Conservation (phyloP, 2,329 filamentous ascomycete species). For the Fusarium multiceps region DNA sequence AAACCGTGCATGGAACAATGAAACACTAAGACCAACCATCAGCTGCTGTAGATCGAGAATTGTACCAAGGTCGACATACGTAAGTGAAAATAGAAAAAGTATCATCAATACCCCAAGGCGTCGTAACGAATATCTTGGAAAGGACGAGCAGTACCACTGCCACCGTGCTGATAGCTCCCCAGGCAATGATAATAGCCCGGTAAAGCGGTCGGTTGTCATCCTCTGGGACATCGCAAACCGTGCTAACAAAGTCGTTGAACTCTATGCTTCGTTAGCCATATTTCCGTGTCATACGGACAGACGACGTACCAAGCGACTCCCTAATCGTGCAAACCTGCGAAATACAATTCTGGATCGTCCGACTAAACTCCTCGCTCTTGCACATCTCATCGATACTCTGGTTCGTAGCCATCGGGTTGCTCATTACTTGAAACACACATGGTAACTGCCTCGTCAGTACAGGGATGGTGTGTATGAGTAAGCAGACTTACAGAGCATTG, state of each 20-base stretch:
- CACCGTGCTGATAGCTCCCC: not conserved
- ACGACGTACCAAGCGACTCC: not conserved
- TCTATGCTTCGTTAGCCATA: not conserved
- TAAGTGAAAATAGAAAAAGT: not conserved
- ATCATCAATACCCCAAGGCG: conserved; percentile 1
- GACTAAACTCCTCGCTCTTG: not conserved
- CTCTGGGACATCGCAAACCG: not conserved
- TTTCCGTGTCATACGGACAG: rapidly evolving
- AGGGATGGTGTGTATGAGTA: not conserved
- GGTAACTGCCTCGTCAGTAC: not conserved
- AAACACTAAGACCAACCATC: not conserved
- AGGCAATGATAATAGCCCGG: not conserved
- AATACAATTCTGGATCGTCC: not conserved
- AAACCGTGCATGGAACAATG: not conserved
- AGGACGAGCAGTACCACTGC: not conserved
- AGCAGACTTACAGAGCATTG: conserved; percentile 1
- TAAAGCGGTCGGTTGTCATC: not conserved
- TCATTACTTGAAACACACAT: not conserved
- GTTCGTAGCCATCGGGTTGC: not conserved
- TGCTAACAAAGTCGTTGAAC: not conserved
- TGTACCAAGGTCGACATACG: not conserved
- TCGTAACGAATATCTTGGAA: not conserved
- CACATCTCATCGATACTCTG: not conserved
- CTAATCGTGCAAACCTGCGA: not conserved
- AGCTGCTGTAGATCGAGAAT: not conserved